Evolutionary conservation across 768 basidiomycete species (phyloP), one percentile per base, ranked within the genome.

Genomic region (Amanita thiersii): DNA sequence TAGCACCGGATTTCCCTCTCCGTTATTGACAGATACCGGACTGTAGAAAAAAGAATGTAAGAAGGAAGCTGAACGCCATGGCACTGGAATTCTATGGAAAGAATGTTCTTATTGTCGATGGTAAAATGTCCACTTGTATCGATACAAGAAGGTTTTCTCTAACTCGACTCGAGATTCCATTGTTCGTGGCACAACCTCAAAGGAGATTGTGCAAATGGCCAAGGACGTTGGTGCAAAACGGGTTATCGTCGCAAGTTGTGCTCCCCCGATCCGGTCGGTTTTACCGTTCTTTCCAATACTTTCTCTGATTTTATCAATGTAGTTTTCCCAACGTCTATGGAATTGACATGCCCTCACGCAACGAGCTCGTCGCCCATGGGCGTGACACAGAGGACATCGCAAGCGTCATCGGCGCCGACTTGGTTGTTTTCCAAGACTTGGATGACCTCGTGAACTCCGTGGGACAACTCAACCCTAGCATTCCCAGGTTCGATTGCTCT

Each of bases 181-280:
- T 51, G 96, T 99, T 15, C 82, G 96, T 18, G 96, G 96, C 4
- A 99, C 96, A 1, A 99, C 96, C 0, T 98, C 94, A 10, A 94
- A 89, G 57, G 96, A 99, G 59, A 99, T 99, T 48, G 77, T 99
- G 18, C 93, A 97, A 58, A 98, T 99, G 93, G 96, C 94, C 14
- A 93, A 93, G 57, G 96, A 99, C 54, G 96, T 96, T 11, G 96
- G 96, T 11, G 94, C 96, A 12, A 91, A 86, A 61, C 88, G 86
- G 51, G 90, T 99, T 53, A 84, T 97, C 48, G 81, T 98, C 34
- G 96, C 96, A 1, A 94, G 91, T 37, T 98, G 96, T 56, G 90
- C 96, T 5, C 96, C 96, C 4, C 90, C 96, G 1, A 98, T 99
- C 52, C 78, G 93, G 78, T 88, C 30, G 69, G 9, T 12, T 20